Evolutionary conservation across 768 basidiomycete genomes (phyloP).

Genomic region (Clitopilus passeckerianus): DNA sequence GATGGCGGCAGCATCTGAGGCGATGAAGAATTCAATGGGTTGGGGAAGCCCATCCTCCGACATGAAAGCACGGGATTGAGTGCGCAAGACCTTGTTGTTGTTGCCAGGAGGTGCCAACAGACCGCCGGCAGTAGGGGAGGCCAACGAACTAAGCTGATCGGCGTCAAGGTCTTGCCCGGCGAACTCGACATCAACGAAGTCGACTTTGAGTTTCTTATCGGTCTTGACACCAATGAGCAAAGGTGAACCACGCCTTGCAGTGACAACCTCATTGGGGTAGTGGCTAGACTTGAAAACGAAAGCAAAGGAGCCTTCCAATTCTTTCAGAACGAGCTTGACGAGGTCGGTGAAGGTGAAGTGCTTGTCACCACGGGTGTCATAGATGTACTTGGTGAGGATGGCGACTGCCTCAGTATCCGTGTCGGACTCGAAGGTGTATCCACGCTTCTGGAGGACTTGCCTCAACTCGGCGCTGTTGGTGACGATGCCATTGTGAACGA

Average conservation of each 20-base stretch:
- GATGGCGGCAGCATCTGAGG: constrained; percentile 94
- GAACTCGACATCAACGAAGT: constrained; percentile 98
- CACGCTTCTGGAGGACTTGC: constrained; percentile 91
- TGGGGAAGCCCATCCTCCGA: constrained; percentile 97
- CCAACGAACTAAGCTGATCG: constrained; percentile 26
- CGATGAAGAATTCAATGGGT: constrained; percentile 99
- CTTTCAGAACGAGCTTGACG: constrained; percentile 93
- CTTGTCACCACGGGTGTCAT: constrained; percentile 87
- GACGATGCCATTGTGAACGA: constrained; percentile 99
- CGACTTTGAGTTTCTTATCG: constrained; percentile 99
- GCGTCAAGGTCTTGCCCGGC: constrained; percentile 60
- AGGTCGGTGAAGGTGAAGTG: constrained; percentile 84
- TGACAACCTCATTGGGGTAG: constrained; percentile 94
- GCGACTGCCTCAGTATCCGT: constrained; percentile 98
- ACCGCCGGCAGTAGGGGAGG: background rate
- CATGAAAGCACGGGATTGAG: constrained; percentile 97
- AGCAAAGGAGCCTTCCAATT: constrained; percentile 97
- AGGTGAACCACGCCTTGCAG: constrained; percentile 95
- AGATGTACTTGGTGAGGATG: constrained; percentile 94
- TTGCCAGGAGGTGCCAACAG: constrained; percentile 64
- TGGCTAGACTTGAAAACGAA: constrained; percentile 98
- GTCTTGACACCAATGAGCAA: constrained; percentile 98
- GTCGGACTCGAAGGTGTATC: constrained; percentile 90
- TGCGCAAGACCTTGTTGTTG: constrained; percentile 79
- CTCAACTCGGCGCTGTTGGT: constrained; percentile 89